Evolutionary conservation across 2,329 filamentous ascomycete species (phyloP), one percentile per base, ranked within the genome.

Genomic region (Arthrobotrys musiformis): DNA sequence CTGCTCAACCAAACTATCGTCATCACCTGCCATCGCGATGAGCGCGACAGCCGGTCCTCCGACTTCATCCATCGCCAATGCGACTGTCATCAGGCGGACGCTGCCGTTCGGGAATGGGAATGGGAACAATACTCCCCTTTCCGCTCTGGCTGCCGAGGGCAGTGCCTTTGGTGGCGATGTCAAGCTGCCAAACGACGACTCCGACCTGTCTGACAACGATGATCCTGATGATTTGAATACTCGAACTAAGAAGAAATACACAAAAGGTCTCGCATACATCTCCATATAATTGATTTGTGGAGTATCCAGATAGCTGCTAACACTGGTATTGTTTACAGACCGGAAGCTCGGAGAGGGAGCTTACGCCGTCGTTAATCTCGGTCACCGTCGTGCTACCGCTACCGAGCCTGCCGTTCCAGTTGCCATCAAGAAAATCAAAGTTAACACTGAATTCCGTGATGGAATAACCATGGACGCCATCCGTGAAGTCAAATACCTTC

Each of bases 291-390:
- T 9, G n/a, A 42, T 1, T 42, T 42, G n/a, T n/a, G 19, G 13
- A 11, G 44, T 40, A 1, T 15, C 7, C 30, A 11, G 30, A 17
- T 40, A 40, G 24, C 5, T 58, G 17, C 22, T 24, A 48, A 48
- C 33, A 24, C 56, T 17, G 44, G 46, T 52, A 24, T 15, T 4
- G 17, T n/a, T 54, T 64, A 56, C 80, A 93, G 92, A 93, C 82
- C 93, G 92, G 83, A 95, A 95, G 82, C 89, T 99, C 76, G 95
- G 95, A 83, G 93, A 97, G 84, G 95, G 95, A 86, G 98, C 95
- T 79, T 99, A 99, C 83, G 95, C 95, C 83, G 91, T 96, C 81
- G 95, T 99, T 82, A 97, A 93, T 86, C 89, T 94, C 64, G 95
- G 94, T 63, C 92, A 94, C 84, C 88, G 95, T 52, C 89, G 90